Percentiles rank a stretch among this genome's conserved stretches.
Conservation (phyloP, 208 protist species). For the Acanthamoeba triangularis region DNA sequence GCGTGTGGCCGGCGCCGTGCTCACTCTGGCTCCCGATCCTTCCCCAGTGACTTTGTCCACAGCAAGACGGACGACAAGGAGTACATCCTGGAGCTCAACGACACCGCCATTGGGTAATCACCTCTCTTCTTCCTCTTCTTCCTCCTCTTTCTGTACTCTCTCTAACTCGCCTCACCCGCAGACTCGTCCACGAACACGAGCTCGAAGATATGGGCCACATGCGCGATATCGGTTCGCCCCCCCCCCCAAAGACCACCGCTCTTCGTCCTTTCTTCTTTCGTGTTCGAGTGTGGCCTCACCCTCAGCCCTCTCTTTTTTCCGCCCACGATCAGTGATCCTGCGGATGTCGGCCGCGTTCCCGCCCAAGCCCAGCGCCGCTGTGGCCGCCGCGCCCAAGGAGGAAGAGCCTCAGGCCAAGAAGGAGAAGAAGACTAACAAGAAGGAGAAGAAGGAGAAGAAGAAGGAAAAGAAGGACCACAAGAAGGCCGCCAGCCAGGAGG, state of each 20-base stretch:
- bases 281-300: neutral
- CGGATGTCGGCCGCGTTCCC: conserved; percentile 13
- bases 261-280: neutral
- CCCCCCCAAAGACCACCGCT: neutral
- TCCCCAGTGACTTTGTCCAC: conserved; percentile 70
- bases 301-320: neutral
- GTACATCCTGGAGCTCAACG: conserved; percentile 79
- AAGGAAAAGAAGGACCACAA: neutral
- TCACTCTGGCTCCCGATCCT: neutral
- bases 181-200: conserved; percentile 73
- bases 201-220: conserved; percentile 69
- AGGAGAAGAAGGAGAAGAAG: conserved; percentile 8
- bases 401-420: neutral
- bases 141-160: neutral
- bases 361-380: neutral
- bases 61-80: conserved; percentile 51
- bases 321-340: neutral
- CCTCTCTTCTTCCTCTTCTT: neutral
- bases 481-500: neutral
- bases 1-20: neutral
- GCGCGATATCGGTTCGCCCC: conserved; percentile 41
- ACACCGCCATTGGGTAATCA: conserved; percentile 59
- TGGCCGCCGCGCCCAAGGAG: neutral
- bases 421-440: conserved; percentile 31
- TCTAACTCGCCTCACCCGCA: neutral